Evolutionary conservation across 345 rosid species (phyloP).

Genomic region (Salix koriyanagi): DNA sequence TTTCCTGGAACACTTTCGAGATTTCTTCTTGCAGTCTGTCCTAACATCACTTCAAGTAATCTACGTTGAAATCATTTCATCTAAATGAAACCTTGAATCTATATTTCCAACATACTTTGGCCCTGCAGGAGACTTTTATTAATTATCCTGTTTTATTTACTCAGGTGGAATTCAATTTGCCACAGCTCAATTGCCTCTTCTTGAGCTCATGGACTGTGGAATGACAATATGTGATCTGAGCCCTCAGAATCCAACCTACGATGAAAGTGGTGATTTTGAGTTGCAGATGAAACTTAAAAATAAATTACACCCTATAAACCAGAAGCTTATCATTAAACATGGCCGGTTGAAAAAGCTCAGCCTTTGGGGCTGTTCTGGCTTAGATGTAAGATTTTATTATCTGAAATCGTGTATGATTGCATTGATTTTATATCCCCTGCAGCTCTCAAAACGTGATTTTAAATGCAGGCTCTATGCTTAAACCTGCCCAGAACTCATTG

Average conservation of each 20-base stretch:
- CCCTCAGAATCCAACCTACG: conserved; percentile 32
- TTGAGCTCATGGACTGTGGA: conserved; percentile 97
- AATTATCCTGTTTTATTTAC: background rate
- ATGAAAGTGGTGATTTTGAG: conserved; percentile 35
- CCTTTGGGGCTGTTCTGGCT: conserved; percentile 96
- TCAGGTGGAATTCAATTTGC: conserved; percentile 99
- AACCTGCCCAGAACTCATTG: conserved; percentile 84
- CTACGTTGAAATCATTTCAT: conserved; percentile 20
- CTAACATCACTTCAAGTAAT: conserved; percentile 95
- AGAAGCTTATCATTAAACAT: conserved; percentile 89
- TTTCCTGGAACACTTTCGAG: conserved; percentile 72
- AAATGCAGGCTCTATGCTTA: conserved; percentile 76
- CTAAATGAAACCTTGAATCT: background rate
- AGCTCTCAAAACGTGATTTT: conserved; percentile 28
- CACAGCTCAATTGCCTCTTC: conserved; percentile 85
- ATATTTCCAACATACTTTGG: background rate
- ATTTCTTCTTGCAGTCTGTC: conserved; percentile 90
- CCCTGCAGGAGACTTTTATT: background rate
- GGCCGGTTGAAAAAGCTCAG: conserved; percentile 73
- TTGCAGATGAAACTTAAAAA: conserved; percentile 42
- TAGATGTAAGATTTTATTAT: conserved; percentile 63
- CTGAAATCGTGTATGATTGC: background rate
- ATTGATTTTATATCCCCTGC: background rate
- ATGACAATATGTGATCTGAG: conserved; percentile 77
- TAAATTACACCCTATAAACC: conserved; percentile 58